A percentile compares a stretch with the other conserved stretches of the same genome.
phyloP scores from a whole-genome alignment of 331 rosid genomes.

The Malus hybrid region DNA sequence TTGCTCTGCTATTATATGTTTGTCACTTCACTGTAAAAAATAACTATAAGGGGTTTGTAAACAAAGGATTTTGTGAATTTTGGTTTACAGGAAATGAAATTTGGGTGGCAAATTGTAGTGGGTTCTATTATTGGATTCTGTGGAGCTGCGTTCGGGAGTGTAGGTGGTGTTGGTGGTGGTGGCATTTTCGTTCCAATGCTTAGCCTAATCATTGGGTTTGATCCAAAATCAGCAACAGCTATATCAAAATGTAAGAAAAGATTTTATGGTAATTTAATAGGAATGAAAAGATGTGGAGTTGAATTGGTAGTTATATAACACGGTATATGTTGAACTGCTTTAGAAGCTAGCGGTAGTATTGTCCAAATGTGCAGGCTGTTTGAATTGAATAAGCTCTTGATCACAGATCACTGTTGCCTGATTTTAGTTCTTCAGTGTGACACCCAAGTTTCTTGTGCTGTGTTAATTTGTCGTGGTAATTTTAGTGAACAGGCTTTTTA shows the following conservation, averaged over 20 bases:
- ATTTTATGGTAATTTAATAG: not conserved
- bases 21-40: not conserved
- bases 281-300: not conserved
- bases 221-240: slow-evolving; percentile 84
- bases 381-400: not conserved
- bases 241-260: slow-evolving; percentile 76
- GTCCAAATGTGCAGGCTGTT: not conserved
- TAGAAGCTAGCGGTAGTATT: not conserved
- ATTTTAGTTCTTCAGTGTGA: not conserved
- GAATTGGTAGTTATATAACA: not conserved
- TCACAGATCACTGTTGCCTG: not conserved
- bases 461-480: not conserved
- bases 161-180: slow-evolving; percentile 98
- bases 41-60: not conserved
- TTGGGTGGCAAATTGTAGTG: slow-evolving; percentile 71
- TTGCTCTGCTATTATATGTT: not conserved
- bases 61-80: not conserved
- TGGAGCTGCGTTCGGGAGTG: slow-evolving; percentile 94
- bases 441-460: not conserved
- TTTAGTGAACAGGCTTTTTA: not conserved
- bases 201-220: slow-evolving; percentile 74
- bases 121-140: slow-evolving; percentile 66
- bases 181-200: slow-evolving; percentile 98
- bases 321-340: not conserved
- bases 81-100: slow-evolving; percentile 59